phyloP scores from a whole-genome alignment of 495 filamentous ascomycete species.

The Aspergillus taichungensis region DNA sequence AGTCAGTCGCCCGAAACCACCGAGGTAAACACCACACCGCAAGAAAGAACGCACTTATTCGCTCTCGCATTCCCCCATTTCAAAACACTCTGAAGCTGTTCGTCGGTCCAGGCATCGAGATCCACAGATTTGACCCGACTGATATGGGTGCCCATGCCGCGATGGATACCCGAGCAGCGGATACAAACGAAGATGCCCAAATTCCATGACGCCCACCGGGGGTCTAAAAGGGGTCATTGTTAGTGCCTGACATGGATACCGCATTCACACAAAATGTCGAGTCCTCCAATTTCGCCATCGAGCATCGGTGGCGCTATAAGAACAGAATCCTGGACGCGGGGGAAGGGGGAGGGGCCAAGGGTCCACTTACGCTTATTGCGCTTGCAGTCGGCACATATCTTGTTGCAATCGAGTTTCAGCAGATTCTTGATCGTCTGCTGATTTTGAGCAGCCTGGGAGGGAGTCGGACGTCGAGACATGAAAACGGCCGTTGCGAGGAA shows the following conservation, averaged over 20 bases:
- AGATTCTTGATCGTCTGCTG: constrained; percentile 83
- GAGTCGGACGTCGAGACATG: constrained; percentile 81
- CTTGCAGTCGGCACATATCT: constrained; percentile 97
- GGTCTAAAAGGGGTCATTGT: constrained; percentile 48
- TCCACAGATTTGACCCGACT: constrained; percentile 97
- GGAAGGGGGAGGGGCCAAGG: constrained; percentile 3
- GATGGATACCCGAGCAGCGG: constrained; percentile 94
- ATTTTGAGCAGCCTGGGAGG: constrained; percentile 83
- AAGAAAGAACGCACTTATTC: constrained; percentile 59
- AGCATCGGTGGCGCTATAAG: too few species aligned
- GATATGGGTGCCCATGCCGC: constrained; percentile 98
- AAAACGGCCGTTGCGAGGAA: constrained; percentile 14
- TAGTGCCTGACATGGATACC: neutral
- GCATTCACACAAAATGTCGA: constrained; percentile 2
- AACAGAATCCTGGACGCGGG: too few species aligned
- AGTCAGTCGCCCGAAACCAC: constrained; percentile 9
- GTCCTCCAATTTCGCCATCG: neutral
- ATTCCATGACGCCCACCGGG: constrained; percentile 98
- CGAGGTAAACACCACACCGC: constrained; percentile 5
- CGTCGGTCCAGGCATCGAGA: constrained; percentile 95
- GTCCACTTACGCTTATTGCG: constrained; percentile 79
- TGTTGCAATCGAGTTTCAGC: constrained; percentile 87
- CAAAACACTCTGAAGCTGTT: constrained; percentile 85
- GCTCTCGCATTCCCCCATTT: constrained; percentile 92
- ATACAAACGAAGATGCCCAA: constrained; percentile 94